Percentiles rank a stretch among this genome's conserved stretches.
phyloP scores from a whole-genome alignment of 1,139 yeast genomes.

The Yueomyces sp. region DNA sequence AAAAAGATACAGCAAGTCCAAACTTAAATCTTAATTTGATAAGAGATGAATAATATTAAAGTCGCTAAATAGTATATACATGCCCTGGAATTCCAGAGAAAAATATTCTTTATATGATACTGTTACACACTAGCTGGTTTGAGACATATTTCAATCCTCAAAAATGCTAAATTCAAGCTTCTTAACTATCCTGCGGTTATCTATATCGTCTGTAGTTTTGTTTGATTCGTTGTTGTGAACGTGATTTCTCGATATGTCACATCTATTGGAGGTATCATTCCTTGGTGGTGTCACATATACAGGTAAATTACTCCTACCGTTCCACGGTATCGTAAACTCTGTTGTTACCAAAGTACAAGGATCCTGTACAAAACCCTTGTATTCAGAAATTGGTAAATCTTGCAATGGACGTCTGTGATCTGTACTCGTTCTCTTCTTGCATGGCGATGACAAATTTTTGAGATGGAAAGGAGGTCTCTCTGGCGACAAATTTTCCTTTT shows the following conservation, averaged over 20 bases:
- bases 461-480: constrained; percentile 1
- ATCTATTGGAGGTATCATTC: constrained; percentile 1
- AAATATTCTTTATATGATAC: too few species aligned
- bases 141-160: background rate
- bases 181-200: background rate
- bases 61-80: too few species aligned
- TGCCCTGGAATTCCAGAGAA: too few species aligned
- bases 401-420: constrained; percentile 6
- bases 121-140: too few species aligned
- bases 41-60: too few species aligned
- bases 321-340: constrained; percentile 10
- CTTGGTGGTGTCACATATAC: constrained; percentile 15
- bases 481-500: constrained; percentile 13
- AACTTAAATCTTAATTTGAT: too few species aligned
- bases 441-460: background rate
- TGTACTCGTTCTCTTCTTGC: background rate
- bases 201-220: constrained; percentile 1
- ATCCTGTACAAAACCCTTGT: constrained; percentile 10
- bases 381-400: constrained; percentile 11
- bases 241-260: too few species aligned
- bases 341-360: constrained; percentile 4
- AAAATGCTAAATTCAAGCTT: background rate
- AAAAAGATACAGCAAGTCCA: too few species aligned
- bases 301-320: constrained; percentile 8
- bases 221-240: too few species aligned